Base-by-base conservation (phyloP, 306 rosid species). In the Cicer yamashitae region DNA sequence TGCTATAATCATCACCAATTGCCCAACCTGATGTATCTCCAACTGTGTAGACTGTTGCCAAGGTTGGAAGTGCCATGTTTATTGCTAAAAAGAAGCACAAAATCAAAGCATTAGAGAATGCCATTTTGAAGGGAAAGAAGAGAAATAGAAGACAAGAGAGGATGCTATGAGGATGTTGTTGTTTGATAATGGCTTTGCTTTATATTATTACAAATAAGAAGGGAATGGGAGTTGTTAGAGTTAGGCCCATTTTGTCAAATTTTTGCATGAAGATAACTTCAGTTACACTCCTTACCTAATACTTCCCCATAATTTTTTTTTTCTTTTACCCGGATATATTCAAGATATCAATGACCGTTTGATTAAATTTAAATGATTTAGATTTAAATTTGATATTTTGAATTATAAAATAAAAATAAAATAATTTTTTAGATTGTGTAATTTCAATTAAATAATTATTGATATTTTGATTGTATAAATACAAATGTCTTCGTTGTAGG, bases 11-110 rank as follows among this genome's bases (percentile, higher is more conserved):
- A 50, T 22, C 45, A 25, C 93, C 91, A 0, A 74, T 30, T 3
- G 72, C 34, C 99, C 99, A 94, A 67, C 99, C 99, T 2, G 89
- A 61, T 22, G 88, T 15, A 39, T 88, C 99, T 68, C 99, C 99
- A 1, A 94, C 89, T 0, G 87, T 89, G 89, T 90, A 83, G 2
- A 74, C 92, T 0, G 86, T 81, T 54, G 98, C 96, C 2, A 85
- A 59, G 71, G 84, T 71, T 44, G 85, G 86, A 47, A 87, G 30
- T 20, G 67, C 84, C 89, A 88, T 78, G 70, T 72, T 83, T 46
- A 89, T 45, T 2, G 76, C 82, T 30, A 92, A 4, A 7, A 86
- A 37, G 13, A 77, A 20, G 43, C 74, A 66, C 41, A 82, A 68
- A 83, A 85, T 62, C 51, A 75, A 17, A 2, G 79, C 79, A 39